Evolutionary conservation across 139 green algal genomes (phyloP), one percentile per base, ranked within the genome.

Genomic region (Chlorella ohadii): DNA sequence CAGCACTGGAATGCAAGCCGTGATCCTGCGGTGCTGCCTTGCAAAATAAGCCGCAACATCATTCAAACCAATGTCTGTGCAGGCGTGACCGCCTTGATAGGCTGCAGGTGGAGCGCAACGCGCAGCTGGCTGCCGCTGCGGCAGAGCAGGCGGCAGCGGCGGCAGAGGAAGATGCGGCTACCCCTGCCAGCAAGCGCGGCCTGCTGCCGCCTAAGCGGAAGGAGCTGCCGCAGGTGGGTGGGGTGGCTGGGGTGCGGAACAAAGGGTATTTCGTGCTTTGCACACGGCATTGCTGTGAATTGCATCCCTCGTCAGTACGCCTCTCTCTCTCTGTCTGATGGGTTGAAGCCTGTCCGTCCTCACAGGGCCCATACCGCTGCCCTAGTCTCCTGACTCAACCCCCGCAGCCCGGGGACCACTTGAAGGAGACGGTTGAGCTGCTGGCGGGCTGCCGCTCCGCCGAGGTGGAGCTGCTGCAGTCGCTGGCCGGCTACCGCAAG

Each of bases 371-470:
- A 51, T 9, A 71, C 25, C 36, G 22, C 12, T 25, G 65, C 67
- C 36, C 33, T 28, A 15, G 7, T 2, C 51, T 57, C 39, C 70
- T 59, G 6, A 9, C 61, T 4, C n/a, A 0, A n/a, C 65, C 34
- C 0, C 57, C 68, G 76, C 76, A 72, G 56, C 76, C 59, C 6
- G 75, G 22, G 19, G 83, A 87, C 68, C 86, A 80, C 39, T 72
- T 94, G 51, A 56, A 78, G 33, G 85, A 90, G 66, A 87, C 87
- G 17, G 87, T 92, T 57, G 64, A 89, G 81, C 74, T 93, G 82
- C 85, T 94, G 75, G 84, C 87, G 23, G 78, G 72, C 13, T 87
- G 85, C 74, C 71, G 84, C 15, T 66, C 59, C 31, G 84, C 84
- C 1, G 84, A 92, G 41, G 65, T 94, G 41, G 82, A 85, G 4